phyloP scores from a whole-genome alignment of 345 rosid species.

The Balakata baccata region DNA sequence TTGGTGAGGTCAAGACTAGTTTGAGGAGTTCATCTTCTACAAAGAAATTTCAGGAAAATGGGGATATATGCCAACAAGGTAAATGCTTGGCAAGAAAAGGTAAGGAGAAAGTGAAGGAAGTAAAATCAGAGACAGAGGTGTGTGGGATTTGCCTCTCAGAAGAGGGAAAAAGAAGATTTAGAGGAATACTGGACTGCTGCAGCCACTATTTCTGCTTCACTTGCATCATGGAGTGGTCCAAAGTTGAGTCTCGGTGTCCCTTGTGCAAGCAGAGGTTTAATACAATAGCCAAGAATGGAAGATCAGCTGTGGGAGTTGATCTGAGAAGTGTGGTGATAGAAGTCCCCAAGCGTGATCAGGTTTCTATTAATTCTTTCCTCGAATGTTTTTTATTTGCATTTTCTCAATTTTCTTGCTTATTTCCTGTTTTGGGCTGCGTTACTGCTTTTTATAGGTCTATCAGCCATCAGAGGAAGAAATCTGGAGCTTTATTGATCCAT shows the following conservation, averaged over 20 bases:
- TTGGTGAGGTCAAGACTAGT: conserved; percentile 33
- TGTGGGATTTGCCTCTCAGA: conserved; percentile 95
- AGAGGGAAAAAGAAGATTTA: conserved; percentile 80
- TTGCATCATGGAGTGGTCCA: conserved; percentile 98
- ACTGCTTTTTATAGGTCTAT: conserved; percentile 61
- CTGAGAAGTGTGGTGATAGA: conserved; percentile 60
- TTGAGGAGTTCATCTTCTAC: conserved; percentile 52
- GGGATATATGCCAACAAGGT: conserved; percentile 38
- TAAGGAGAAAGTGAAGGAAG: conserved; percentile 74
- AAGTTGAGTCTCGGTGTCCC: conserved; percentile 97
- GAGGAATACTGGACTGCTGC: conserved; percentile 83
- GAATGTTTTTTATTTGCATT: background rate
- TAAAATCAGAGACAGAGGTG: conserved; percentile 44
- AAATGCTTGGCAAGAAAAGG: conserved; percentile 52
- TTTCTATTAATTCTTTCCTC: conserved; percentile 28
- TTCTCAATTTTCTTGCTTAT: conserved; percentile 2
- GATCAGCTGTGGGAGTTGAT: conserved; percentile 71
- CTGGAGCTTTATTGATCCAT: conserved; percentile 87
- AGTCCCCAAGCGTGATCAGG: conserved; percentile 96
- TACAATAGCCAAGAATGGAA: conserved; percentile 77
- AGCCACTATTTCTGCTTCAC: conserved; percentile 92
- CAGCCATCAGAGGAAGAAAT: conserved; percentile 98
- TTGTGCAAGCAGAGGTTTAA: conserved; percentile 88
- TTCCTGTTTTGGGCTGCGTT: conserved; percentile 19
- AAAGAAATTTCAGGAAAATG: conserved; percentile 40